These are phyloP conservation scores for Candida lessepsii DNA, from an alignment of 805 yeast genomes.

Conservation along the genomic window DNA sequence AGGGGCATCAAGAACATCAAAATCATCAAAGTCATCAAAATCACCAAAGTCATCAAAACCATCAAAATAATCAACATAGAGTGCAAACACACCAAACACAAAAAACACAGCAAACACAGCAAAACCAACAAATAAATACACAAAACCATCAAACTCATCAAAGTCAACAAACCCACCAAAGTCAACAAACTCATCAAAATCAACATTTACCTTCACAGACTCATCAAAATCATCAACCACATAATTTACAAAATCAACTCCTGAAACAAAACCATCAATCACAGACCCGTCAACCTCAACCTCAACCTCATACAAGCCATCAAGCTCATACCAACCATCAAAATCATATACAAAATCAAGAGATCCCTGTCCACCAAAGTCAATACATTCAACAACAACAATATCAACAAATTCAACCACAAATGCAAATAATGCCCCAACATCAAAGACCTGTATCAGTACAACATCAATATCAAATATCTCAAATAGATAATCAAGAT, in stretches of 20 bases:
- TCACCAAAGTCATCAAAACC: not conserved
- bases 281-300: not conserved
- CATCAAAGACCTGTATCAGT: not conserved
- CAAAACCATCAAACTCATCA: no score
- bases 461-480: not conserved
- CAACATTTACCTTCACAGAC: no score
- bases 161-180: no score
- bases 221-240: not conserved
- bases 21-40: no score
- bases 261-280: not conserved
- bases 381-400: conserved; percentile 6
- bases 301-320: not conserved
- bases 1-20: not conserved
- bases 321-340: not conserved
- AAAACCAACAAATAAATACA: no score
- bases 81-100: no score
- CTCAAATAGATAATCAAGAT: conserved; percentile 1
- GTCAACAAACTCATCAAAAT: no score
- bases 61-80: no score
- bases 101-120: no score
- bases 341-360: not conserved
- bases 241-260: not conserved
- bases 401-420: conserved; percentile 3
- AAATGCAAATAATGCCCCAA: not conserved
- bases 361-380: not conserved